Conservation (phyloP, 1,284 basidiomycete genomes). For the Cryptococcus maquisensis region DNA sequence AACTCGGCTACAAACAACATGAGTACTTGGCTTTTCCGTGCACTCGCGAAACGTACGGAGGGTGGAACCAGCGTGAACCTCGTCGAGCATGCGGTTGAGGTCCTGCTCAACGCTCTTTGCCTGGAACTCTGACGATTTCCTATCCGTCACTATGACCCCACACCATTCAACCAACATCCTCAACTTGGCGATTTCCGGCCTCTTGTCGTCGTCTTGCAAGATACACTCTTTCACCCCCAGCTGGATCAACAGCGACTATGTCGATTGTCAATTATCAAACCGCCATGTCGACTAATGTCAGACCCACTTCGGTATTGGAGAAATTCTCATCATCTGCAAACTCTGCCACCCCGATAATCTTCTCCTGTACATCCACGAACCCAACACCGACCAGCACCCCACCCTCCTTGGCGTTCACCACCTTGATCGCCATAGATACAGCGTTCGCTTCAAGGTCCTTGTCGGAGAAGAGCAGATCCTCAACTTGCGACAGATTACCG, state of each 20-base stretch:
- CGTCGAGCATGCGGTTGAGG: conserved; percentile 67
- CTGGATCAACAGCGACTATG: conserved; percentile 87
- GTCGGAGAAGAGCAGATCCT: conserved; percentile 85
- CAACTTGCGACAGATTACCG: conserved; percentile 88
- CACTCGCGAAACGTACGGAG: conserved; percentile 50
- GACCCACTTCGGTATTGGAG: conserved; percentile 81
- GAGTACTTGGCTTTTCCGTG: neutral
- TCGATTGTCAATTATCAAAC: neutral
- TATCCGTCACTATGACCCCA: conserved; percentile 82
- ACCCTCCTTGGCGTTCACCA: conserved; percentile 58
- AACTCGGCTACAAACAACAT: conserved; percentile 61
- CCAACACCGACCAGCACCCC: conserved; percentile 54
- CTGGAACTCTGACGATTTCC: conserved; percentile 85
- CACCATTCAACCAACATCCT: conserved; percentile 82
- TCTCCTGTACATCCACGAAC: conserved; percentile 56
- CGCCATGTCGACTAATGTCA: neutral
- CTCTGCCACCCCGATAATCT: conserved; percentile 64
- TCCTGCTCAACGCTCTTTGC: conserved; percentile 80
- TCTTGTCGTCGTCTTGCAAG: conserved; percentile 54
- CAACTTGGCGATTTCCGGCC: conserved; percentile 71
- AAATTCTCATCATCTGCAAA: conserved; percentile 94
- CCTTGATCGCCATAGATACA: conserved; percentile 83
- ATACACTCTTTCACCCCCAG: conserved; percentile 91
- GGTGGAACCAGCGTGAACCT: conserved; percentile 51
- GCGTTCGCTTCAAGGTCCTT: conserved; percentile 80